Base-by-base conservation (phyloP, 2,329 filamentous ascomycete species). In the Sporothrix variecibatus region DNA sequence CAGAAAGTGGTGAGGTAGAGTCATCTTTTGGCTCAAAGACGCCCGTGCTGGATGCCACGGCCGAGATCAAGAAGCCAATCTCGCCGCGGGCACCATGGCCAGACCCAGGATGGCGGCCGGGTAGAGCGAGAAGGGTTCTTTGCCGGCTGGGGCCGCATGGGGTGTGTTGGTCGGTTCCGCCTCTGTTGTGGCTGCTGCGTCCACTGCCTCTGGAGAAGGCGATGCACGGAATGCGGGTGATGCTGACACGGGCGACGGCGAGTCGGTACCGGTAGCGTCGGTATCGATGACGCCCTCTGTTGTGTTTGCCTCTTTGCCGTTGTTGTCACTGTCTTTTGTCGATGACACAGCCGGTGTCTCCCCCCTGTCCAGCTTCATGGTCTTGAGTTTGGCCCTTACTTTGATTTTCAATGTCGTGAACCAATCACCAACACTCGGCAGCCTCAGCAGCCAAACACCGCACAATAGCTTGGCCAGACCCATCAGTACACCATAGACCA, bases 401-500 rank as follows among this genome's bases (percentile, higher is more conserved):
- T 23, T 15, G n/a, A 8, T 3, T 9, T 69, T 31, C n/a, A 17
- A 11, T 5, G 20, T 20, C 26, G 28, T 20, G 31, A 4, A 31
- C 62, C 51, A 67, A 2, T 1, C 2, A 0, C 15, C 23, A 1
- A 70, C 26, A 8, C 26, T 20, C 68, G 17, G 77, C 53, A 56
- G 7, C 23, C 56, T 76, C 75, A 76, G 69, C 76, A 70, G 74
- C 87, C 90, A 92, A 0, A 87, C 8, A 0, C 91, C 89, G n/a
- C 89, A 91, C 0, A 85, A 73, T 0, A 91, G 75, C 78, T 93
- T 93, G 3, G 83, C 86, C 1, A 93, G 70, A 0, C 86, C 79
- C 93, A 96, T 96, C 3, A 96, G 82, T 0, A 91, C 76, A 0
- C 91, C 86, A 78, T 95, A 96, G 0, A 94, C 86, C 0, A 94